A percentile compares a stretch with the other conserved stretches of the same genome.
phyloP scores from a whole-genome alignment of 495 filamentous ascomycete species.

The Hypoxylon cercidicola region DNA sequence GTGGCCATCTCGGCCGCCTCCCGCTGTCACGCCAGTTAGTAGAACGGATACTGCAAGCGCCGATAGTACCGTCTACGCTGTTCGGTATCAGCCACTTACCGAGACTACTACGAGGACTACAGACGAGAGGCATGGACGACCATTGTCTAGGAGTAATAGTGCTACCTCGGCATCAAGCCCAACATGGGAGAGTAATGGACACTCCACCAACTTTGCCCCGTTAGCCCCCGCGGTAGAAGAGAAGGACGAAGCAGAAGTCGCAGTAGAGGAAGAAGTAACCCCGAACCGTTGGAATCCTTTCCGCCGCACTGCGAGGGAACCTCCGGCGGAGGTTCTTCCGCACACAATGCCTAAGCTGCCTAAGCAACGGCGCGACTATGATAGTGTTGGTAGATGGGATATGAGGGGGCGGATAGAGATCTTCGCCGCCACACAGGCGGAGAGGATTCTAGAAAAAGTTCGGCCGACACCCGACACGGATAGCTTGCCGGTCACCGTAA shows the following conservation, averaged over 20 bases:
- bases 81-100: conserved; percentile 81
- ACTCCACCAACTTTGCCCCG: conserved; percentile 20
- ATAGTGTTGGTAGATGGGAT: conserved; percentile 54
- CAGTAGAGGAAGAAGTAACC: conserved; percentile 9
- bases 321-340: conserved; percentile 45
- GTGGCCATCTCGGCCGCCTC: conserved; percentile 70
- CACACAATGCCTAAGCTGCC: conserved; percentile 40
- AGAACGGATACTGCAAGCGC: conserved; percentile 76
- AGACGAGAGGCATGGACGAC: conserved; percentile 49
- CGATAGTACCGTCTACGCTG: conserved; percentile 83
- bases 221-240: conserved; percentile 12
- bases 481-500: conserved; percentile 60
- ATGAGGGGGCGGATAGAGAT: conserved; percentile 57
- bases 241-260: background rate
- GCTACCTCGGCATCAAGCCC: conserved; percentile 39
- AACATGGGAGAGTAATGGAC: conserved; percentile 36
- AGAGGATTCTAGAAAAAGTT: conserved; percentile 56
- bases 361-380: conserved; percentile 32
- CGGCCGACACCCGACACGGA: conserved; percentile 59
- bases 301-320: conserved; percentile 31
- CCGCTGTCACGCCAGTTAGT: conserved; percentile 76
- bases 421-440: conserved; percentile 59
- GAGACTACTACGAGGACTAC: conserved; percentile 66
- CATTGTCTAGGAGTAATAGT: conserved; percentile 49
- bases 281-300: conserved; percentile 38